Evolutionary conservation across 1,284 basidiomycete species (phyloP), one percentile per base, ranked within the genome.

Genomic region (Meripilus lineatus): DNA sequence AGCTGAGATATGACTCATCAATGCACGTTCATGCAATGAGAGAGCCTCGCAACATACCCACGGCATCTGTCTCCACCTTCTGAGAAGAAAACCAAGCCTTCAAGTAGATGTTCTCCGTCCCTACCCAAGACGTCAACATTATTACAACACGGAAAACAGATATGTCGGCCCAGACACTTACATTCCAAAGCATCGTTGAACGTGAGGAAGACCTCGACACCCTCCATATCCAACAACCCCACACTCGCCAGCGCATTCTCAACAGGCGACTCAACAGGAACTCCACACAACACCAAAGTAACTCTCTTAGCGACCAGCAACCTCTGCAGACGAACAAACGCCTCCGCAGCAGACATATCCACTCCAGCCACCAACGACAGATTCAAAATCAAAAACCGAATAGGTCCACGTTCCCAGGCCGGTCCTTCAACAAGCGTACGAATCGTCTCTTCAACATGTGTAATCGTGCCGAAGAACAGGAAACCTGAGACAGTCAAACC

Each of bases 391-490:
- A 96, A 76, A 71, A 97, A 99, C 1, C 91, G 84, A 32, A 98
- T 84, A 0, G 93, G 93, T 42, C 83, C 83, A 24, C 74, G 71
- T 35, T 81, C 71, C 84, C 93, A 96, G 11, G 77, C 70, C 0
- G 83, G 79, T 5, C 77, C 77, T 45, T 89, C 81, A 18, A 97
- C 77, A 17, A 93, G 72, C 14, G 74, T 67, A 5, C 86, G 77
- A 35, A 93, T 85, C 1, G 85, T 72, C 52, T 86, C 84, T 63
- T 97, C 93, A 46, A 96, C 91, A 34, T 84, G 72, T 1, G 85
- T 76, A 56, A 97, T 95, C 0, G 93, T 97, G 4, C 96, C 95
- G 63, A 99, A 99, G 76, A 98, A 99, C 28, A 99, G 71, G 68
- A 92, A 93, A 0, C 89, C 81, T 81, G n/a, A n/a, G n/a, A n/a